phyloP scores from a whole-genome alignment of 2,329 filamentous ascomycete species.

The Monosporascus sp. region DNA sequence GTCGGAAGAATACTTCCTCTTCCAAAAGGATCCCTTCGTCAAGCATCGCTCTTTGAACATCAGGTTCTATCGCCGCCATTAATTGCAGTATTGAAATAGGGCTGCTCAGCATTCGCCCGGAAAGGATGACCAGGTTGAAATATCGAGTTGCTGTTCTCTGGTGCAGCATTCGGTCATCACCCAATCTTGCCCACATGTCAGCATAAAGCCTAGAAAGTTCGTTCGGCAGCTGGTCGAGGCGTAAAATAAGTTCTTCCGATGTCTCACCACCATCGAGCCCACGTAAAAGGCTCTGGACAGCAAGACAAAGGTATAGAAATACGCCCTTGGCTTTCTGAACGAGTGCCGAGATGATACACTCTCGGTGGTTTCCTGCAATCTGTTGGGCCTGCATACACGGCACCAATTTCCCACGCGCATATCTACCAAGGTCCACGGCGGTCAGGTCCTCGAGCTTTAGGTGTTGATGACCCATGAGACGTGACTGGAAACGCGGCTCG shows the following conservation, averaged over 20 bases:
- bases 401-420: not conserved
- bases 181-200: slow-evolving; percentile 6
- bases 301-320: slow-evolving; percentile 2
- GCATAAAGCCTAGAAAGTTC: slow-evolving; percentile 4
- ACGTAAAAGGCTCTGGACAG: not conserved
- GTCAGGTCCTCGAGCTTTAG: slow-evolving; percentile 3
- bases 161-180: slow-evolving; percentile 1
- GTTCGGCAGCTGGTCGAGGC: slow-evolving; percentile 2
- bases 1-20: too few relatives aligned
- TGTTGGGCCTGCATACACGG: not conserved
- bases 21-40: too few relatives aligned
- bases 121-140: slow-evolving; percentile 1
- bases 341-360: not conserved
- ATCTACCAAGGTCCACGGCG: not conserved
- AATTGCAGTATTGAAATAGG: too few relatives aligned
- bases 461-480: not conserved
- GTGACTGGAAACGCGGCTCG: not conserved
- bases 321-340: slow-evolving; percentile 3
- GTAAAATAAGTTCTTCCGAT: not conserved
- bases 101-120: fast-evolving
- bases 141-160: not conserved
- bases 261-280: not conserved
- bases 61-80: too few relatives aligned
- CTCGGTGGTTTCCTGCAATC: too few relatives aligned
- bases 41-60: too few relatives aligned